Evolutionary conservation across 371 early-diverging fungal species (phyloP).

Genomic region (Parasitella parasitica): DNA sequence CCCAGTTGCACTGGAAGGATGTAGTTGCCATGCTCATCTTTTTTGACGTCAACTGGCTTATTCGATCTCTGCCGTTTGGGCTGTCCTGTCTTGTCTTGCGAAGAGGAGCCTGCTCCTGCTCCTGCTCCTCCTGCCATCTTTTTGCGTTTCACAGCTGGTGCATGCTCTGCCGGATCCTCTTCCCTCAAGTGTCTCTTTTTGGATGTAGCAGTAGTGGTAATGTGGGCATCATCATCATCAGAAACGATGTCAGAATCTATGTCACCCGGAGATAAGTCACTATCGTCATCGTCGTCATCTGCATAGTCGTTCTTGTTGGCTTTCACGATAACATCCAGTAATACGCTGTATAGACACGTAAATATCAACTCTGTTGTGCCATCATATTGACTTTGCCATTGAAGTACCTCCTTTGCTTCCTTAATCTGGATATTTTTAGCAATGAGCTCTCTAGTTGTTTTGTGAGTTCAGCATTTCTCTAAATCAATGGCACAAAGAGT

Average conservation of each 20-base stretch:
- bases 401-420: slow-evolving; percentile 12
- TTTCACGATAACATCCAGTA: slow-evolving; percentile 12
- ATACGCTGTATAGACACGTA: not conserved
- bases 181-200: not conserved
- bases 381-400: not conserved
- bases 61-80: slow-evolving; percentile 3
- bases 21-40: slow-evolving; percentile 8
- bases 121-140: not conserved
- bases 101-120: not conserved
- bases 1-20: slow-evolving; percentile 9
- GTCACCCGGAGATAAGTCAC: slow-evolving; percentile 2
- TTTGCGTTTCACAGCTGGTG: slow-evolving; percentile 1
- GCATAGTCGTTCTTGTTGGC: not conserved
- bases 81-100: not conserved
- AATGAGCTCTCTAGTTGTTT: slow-evolving; percentile 1
- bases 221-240: not conserved
- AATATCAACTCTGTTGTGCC: not conserved
- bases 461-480: slow-evolving; percentile 11
- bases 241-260: not conserved
- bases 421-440: not conserved
- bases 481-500: not conserved
- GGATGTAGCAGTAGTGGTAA: not conserved
- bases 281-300: slow-evolving; percentile 1
- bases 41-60: not conserved
- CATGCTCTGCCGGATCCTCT: not conserved